These are phyloP conservation scores for Spergularia azorica DNA, from an alignment of 179 eudicot species.

Conservation along the genomic window DNA sequence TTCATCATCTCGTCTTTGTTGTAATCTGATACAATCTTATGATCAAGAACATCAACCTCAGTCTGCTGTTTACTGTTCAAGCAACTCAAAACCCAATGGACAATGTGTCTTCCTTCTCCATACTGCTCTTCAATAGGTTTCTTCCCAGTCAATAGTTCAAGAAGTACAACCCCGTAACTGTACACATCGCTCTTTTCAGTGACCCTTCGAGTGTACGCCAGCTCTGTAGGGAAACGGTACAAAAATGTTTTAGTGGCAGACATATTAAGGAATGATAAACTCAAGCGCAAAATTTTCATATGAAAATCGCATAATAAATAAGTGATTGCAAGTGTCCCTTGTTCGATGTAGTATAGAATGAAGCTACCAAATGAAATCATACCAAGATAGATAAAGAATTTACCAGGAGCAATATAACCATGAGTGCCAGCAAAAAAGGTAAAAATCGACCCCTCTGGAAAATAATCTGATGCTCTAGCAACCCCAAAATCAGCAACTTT, in stretches of 20 bases:
- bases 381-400: conserved; percentile 4
- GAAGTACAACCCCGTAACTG: conserved; percentile 89
- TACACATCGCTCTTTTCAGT: conserved; percentile 84
- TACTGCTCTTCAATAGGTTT: conserved; percentile 62
- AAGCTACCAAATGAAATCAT: background rate
- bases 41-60: conserved; percentile 52
- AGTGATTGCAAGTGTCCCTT: too few relatives aligned
- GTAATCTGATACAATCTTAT: conserved; percentile 36
- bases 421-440: conserved; percentile 84
- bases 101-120: conserved; percentile 82
- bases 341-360: too few relatives aligned
- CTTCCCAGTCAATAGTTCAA: conserved; percentile 76
- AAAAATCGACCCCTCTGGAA: conserved; percentile 42
- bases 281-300: too few relatives aligned
- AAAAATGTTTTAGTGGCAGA: background rate
- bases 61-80: conserved; percentile 31
- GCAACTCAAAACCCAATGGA: conserved; percentile 66
- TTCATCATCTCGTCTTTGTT: conserved; percentile 57
- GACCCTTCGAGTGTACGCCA: conserved; percentile 71
- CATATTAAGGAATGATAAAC: too few relatives aligned
- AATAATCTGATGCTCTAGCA: conserved; percentile 49
- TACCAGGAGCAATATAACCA: conserved; percentile 96
- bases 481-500: conserved; percentile 93
- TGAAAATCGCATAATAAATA: too few relatives aligned
- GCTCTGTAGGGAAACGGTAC: conserved; percentile 42